These are phyloP conservation scores for Spathaspora sp. DNA, from an alignment of 805 yeast genomes.

Conservation along the genomic window DNA sequence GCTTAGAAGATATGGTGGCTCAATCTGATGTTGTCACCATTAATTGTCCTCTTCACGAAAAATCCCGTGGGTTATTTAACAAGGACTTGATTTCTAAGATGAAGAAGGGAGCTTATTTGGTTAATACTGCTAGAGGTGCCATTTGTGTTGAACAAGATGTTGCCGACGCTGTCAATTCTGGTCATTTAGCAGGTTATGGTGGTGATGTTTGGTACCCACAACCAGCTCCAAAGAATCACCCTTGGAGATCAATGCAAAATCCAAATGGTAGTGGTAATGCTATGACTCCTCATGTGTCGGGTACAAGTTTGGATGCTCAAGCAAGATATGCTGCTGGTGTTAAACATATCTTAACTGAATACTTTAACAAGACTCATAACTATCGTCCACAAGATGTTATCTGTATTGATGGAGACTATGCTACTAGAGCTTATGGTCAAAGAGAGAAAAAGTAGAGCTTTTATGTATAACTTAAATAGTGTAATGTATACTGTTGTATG, in stretches of 20 bases:
- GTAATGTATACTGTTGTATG: no score
- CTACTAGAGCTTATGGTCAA: slow-evolving; percentile 69
- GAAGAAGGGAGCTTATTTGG: slow-evolving; percentile 71
- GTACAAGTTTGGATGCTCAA: slow-evolving; percentile 80
- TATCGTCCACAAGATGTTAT: slow-evolving; percentile 77
- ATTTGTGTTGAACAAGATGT: slow-evolving; percentile 70
- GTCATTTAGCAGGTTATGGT: slow-evolving; percentile 74
- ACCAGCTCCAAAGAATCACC: slow-evolving; percentile 75
- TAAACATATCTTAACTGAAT: slow-evolving; percentile 58
- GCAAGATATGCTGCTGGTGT: slow-evolving; percentile 69
- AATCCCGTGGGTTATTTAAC: slow-evolving; percentile 64
- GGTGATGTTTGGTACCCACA: slow-evolving; percentile 88
- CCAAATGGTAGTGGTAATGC: slow-evolving; percentile 71
- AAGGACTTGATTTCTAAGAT: slow-evolving; percentile 61
- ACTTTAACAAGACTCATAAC: slow-evolving; percentile 58
- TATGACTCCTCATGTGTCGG: slow-evolving; percentile 81
- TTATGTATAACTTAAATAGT: neutral
- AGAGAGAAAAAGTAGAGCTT: slow-evolving; percentile 12
- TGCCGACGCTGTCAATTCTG: slow-evolving; percentile 66
- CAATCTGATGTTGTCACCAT: slow-evolving; percentile 72
- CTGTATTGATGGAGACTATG: slow-evolving; percentile 67
- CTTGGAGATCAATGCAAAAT: slow-evolving; percentile 71
- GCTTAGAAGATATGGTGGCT: slow-evolving; percentile 60
- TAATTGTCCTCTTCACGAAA: slow-evolving; percentile 74
- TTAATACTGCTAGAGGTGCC: slow-evolving; percentile 82